Percentiles rank a stretch among this genome's conserved stretches.
These are phyloP conservation scores for Tylopilus subfusipes DNA, from an alignment of 768 basidiomycete genomes.

Conservation along the genomic window DNA sequence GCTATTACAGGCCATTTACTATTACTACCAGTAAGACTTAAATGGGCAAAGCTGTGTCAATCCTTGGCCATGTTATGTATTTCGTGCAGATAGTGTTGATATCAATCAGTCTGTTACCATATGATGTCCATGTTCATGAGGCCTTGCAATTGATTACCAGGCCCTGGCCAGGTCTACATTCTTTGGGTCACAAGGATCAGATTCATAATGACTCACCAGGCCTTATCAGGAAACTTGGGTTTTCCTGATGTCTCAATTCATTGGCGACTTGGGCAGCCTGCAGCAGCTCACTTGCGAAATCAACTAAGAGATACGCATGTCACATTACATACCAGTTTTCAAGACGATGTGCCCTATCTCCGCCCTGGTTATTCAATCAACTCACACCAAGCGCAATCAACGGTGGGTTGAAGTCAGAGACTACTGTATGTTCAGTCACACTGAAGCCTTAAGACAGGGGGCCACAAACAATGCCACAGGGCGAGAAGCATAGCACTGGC, in stretches of 20 bases:
- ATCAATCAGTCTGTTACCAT: no score
- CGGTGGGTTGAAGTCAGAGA: neutral
- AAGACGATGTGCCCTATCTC: conserved; percentile 3
- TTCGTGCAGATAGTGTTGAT: no score
- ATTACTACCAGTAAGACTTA: no score
- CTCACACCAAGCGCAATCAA: neutral
- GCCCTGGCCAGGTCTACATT: no score
- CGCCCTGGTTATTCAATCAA: neutral
- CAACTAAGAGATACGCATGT: neutral
- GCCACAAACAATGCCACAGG: neutral
- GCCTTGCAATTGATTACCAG: no score
- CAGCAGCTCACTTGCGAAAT: neutral
- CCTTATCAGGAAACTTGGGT: no score
- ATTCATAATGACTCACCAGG: no score
- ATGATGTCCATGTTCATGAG: no score
- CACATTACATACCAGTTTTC: neutral
- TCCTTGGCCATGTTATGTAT: no score
- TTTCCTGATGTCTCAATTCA: neutral
- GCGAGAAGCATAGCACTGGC: neutral
- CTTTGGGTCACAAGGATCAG: no score
- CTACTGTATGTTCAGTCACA: neutral
- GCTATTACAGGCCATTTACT: no score
- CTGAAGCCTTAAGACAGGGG: neutral
- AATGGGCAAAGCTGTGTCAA: no score
- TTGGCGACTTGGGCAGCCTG: neutral